A percentile compares a stretch with the other conserved stretches of the same genome.
Evolutionary conservation across 2,329 filamentous ascomycete species (phyloP).

Genomic region (Fusarium brachygibbosum): DNA sequence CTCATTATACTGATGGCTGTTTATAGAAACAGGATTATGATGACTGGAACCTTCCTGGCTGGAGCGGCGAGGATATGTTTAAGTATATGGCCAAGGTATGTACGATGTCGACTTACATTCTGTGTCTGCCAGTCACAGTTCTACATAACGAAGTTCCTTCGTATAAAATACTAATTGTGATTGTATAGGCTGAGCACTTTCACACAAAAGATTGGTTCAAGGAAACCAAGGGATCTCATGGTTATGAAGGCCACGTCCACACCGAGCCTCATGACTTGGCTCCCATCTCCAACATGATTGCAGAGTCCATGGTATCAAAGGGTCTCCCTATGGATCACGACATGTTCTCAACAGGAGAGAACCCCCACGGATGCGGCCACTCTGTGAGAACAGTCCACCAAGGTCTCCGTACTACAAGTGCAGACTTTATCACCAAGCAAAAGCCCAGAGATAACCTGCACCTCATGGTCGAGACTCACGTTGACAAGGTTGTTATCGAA

Average conservation of each 20-base stretch:
- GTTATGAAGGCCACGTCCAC: slow-evolving; percentile 65
- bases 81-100: slow-evolving; percentile 67
- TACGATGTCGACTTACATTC: background rate
- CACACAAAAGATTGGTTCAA: slow-evolving; percentile 70
- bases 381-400: slow-evolving; percentile 65
- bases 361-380: slow-evolving; percentile 68
- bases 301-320: slow-evolving; percentile 67
- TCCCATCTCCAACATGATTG: slow-evolving; percentile 68
- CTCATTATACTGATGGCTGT: background rate
- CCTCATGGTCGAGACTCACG: slow-evolving; percentile 62
- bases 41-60: slow-evolving; percentile 68
- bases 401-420: slow-evolving; percentile 65
- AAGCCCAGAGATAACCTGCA: slow-evolving; percentile 59
- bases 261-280: slow-evolving; percentile 70
- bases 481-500: slow-evolving; percentile 66
- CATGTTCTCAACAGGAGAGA: slow-evolving; percentile 68
- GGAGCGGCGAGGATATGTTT: slow-evolving; percentile 70
- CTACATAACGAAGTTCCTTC: background rate
- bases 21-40: slow-evolving; percentile 61
- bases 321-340: slow-evolving; percentile 69
- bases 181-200: slow-evolving; percentile 65
- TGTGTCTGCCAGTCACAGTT: too few species aligned
- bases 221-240: slow-evolving; percentile 62
- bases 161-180: background rate
- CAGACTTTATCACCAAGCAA: slow-evolving; percentile 63